These are phyloP conservation scores for Aspergillus olivimuriae DNA, from an alignment of 495 filamentous ascomycete genomes.

Conservation along the genomic window DNA sequence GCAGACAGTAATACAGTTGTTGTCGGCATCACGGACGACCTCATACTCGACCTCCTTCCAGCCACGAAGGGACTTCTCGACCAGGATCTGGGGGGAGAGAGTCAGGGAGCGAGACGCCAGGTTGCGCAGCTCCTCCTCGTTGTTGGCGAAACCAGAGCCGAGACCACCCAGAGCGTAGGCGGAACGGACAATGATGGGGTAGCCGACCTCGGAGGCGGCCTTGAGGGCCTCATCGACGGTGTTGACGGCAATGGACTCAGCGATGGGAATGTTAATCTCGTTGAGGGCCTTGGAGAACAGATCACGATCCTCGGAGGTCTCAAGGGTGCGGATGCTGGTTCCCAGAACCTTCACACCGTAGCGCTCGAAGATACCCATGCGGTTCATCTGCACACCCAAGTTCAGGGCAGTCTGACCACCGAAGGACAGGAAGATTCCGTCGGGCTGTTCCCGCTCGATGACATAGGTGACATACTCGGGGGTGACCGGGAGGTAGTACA, in stretches of 20 bases:
- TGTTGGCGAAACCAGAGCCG: slow-evolving; percentile 90
- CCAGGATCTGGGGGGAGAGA: slow-evolving; percentile 89
- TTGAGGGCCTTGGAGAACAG: slow-evolving; percentile 97
- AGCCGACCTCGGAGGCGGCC: slow-evolving; percentile 86
- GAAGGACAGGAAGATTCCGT: slow-evolving; percentile 96
- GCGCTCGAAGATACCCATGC: slow-evolving; percentile 85
- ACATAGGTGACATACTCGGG: slow-evolving; percentile 95
- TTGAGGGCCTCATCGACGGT: slow-evolving; percentile 77
- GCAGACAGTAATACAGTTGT: slow-evolving; percentile 99
- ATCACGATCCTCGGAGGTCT: slow-evolving; percentile 96
- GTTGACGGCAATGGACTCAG: slow-evolving; percentile 88
- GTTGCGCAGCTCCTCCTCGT: slow-evolving; percentile 77
- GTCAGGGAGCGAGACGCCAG: slow-evolving; percentile 94
- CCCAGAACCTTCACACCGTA: slow-evolving; percentile 91
- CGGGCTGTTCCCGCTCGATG: slow-evolving; percentile 88
- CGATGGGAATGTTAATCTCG: slow-evolving; percentile 94
- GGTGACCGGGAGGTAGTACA: slow-evolving; percentile 96
- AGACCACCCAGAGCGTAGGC: slow-evolving; percentile 94
- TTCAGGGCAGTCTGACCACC: slow-evolving; percentile 93
- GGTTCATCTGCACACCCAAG: slow-evolving; percentile 94
- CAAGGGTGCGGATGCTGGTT: slow-evolving; percentile 95
- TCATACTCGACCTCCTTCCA: slow-evolving; percentile 99
- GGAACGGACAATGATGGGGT: slow-evolving; percentile 93
- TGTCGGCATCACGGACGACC: slow-evolving; percentile 88
- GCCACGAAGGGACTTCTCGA: slow-evolving; percentile 97